A percentile compares a stretch with the other conserved stretches of the same genome.
These are phyloP conservation scores for Penicillium daleae DNA, from an alignment of 495 filamentous ascomycete genomes.

Conservation along the genomic window DNA sequence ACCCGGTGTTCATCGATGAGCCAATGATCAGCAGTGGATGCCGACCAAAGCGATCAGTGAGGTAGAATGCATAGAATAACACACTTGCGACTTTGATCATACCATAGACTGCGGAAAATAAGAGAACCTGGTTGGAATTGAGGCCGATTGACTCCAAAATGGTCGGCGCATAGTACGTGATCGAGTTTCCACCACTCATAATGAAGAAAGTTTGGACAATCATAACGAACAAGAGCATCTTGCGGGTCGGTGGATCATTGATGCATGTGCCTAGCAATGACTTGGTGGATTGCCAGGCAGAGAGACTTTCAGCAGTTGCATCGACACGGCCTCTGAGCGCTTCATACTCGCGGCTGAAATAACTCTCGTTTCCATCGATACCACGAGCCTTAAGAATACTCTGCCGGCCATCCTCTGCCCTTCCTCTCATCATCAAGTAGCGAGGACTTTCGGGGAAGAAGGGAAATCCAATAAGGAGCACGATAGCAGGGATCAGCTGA, in stretches of 20 bases:
- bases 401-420: constrained; percentile 62
- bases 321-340: constrained; percentile 75
- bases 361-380: constrained; percentile 56
- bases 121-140: no score
- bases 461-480: constrained; percentile 64
- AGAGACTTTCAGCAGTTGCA: constrained; percentile 47
- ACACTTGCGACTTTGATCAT: no score
- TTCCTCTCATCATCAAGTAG: constrained; percentile 68
- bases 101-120: no score
- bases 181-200: no score
- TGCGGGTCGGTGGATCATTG: constrained; percentile 58
- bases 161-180: no score
- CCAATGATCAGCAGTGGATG: no score
- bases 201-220: constrained; percentile 48
- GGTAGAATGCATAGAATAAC: no score
- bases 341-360: constrained; percentile 73
- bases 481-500: constrained; percentile 59
- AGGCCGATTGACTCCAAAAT: no score
- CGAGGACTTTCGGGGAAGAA: constrained; percentile 43
- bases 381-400: constrained; percentile 66
- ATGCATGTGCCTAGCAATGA: constrained; percentile 21
- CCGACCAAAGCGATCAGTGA: no score
- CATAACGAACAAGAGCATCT: constrained; percentile 57
- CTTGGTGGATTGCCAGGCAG: constrained; percentile 12
- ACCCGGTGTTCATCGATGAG: no score